These are phyloP conservation scores for Phytopythium delawarense DNA, from an alignment of 352 stramenopile genomes.

Conservation along the genomic window DNA sequence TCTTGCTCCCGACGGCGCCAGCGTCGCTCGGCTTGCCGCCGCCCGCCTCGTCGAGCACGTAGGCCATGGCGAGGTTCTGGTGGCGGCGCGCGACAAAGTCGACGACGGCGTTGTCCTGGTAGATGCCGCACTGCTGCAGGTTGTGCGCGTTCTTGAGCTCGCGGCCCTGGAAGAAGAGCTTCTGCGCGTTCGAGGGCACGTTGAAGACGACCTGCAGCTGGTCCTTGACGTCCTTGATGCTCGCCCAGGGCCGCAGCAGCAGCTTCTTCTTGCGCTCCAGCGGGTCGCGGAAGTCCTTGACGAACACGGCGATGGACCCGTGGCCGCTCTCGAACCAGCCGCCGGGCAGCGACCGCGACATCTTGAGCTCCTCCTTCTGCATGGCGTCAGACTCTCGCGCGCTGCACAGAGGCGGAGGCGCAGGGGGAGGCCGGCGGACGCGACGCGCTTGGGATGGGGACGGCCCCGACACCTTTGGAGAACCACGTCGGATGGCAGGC, in stretches of 20 bases:
- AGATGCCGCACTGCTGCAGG: constrained; percentile 79
- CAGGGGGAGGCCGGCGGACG: neutral
- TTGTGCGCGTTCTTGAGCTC: constrained; percentile 85
- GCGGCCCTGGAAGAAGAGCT: constrained; percentile 77
- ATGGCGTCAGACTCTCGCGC: neutral
- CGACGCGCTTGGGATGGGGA: neutral
- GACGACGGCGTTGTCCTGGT: constrained; percentile 74
- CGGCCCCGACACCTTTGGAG: neutral
- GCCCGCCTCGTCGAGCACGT: constrained; percentile 18
- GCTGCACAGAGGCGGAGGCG: neutral
- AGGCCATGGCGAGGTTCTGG: constrained; percentile 49
- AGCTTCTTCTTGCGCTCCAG: constrained; percentile 83
- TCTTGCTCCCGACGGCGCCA: constrained; percentile 9
- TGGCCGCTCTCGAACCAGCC: constrained; percentile 78
- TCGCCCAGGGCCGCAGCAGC: constrained; percentile 68
- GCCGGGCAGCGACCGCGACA: constrained; percentile 67
- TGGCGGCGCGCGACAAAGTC: constrained; percentile 69
- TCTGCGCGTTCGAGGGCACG: constrained; percentile 70
- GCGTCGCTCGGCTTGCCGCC: neutral
- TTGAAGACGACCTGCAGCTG: constrained; percentile 83
- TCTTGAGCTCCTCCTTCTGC: constrained; percentile 41
- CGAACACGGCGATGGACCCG: constrained; percentile 57
- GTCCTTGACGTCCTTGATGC: constrained; percentile 84
- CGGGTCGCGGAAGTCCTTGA: constrained; percentile 80
- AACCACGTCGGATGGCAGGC: neutral